Evolutionary conservation across 768 basidiomycete species (phyloP), one percentile per base, ranked within the genome.

Genomic region (Polyporus arcularius): DNA sequence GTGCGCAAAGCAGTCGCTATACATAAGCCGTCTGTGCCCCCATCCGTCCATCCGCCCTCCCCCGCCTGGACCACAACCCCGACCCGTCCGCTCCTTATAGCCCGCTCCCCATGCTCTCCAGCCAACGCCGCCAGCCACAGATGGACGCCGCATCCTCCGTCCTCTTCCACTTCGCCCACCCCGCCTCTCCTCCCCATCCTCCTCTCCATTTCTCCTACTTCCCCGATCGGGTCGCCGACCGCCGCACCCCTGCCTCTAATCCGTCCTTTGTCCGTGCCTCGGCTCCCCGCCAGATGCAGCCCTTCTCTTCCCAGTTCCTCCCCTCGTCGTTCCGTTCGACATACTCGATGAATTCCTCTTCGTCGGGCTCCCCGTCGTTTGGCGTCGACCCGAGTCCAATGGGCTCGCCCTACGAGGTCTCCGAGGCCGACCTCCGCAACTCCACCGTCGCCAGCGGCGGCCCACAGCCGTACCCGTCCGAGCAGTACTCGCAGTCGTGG

Each of bases 191-290:
- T 54, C 57, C 48, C 58, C 65, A 53, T 38, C 57, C 59, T 46
- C 39, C 59, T 52, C 53, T 64, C 50, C 57, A 58, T 57, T 54
- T 52, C 53, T 35, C 55, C 50, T 66, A 61, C 60, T 49, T 57
- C 35, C 4, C 38, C 21, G 60, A 55, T 62, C 56, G 54, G 14
- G 42, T 38, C 31, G 51, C 54, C 41, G 59, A 66, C 56, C 61
- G 51, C 52, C 61, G 50, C 28, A 46, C 55, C 46, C 42, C 59
- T 43, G 50, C 62, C n/a, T 43, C 58, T 39, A 60, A 62, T 30
- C 62, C 66, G 38, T 66, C 64, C 26, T 65, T 58, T 35, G 49
- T 61, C 53, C 64, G 60, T 57, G 61, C 64, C 14, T 65, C 64
- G 26, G 61, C 65, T 2, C 62, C 62, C 57, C 62, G 62, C 53